Evolutionary conservation across 1,284 basidiomycete species (phyloP), one percentile per base, ranked within the genome.

Genomic region (Pseudozyma pruni): DNA sequence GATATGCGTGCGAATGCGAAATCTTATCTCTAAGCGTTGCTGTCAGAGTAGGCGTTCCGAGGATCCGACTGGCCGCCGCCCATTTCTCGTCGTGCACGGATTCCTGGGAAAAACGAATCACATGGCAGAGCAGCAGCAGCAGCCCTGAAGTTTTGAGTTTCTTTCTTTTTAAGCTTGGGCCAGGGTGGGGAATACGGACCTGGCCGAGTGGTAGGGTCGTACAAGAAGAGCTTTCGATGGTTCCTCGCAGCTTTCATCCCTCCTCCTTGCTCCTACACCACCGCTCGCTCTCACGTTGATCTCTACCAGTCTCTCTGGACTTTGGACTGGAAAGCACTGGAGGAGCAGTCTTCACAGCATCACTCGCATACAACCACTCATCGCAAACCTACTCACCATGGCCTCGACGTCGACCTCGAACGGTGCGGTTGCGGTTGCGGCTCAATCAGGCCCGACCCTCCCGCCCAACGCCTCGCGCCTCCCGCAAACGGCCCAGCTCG

Each of bases 381-480:
- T 17, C 8, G 13, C 10, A 22, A 43, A 17, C 41, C 7, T 7
- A 29, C n/a, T 9, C 43, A 39, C 34, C 34, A 69, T 69, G 66
- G 45, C 58, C 5, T 48, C 54, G 16, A 27, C 59, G 27, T 19
- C 41, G 17, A 44, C 35, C 20, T 13, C 35, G 42, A 69, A 69
- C 23, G 56, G 56, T 20, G 29, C 46, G 1, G 40, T 29, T 20
- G 29, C 46, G 1, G 40, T 29, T 1, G 37, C 52, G 17, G 48
- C 62, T 2, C 55, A 58, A n/a, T 8, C 42, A 11, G 64, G 63
- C 6, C 71, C 72, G 5, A 31, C 39, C 8, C 84, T 92, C 8
- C 91, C 91, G 13, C 86, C 89, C 0, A 92, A 90, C 17, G 91
- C 93, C n/a, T 89, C 90, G 80, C 92, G 90, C 2, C 86, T 95